Evolutionary conservation across 2,329 filamentous ascomycete genomes (phyloP).

Genomic region (Cladosporium sp.): DNA sequence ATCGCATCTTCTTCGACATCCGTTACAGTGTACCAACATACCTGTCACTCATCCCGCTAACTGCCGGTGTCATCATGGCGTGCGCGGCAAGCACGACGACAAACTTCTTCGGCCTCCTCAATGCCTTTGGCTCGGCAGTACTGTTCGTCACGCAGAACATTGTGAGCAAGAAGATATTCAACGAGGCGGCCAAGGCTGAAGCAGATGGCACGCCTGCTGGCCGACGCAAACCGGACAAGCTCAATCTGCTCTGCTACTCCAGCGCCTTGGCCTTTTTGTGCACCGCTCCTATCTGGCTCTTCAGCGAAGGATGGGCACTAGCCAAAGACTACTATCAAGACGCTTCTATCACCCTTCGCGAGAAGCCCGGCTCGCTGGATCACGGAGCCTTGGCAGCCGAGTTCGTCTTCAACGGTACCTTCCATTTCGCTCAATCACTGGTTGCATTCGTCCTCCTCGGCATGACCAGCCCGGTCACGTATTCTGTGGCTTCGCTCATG

Average conservation of each 20-base stretch:
- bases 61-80: constrained; percentile 88
- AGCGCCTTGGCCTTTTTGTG: constrained; percentile 85
- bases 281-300: constrained; percentile 87
- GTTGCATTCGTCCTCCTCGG: constrained; percentile 88
- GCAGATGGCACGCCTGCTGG: constrained; percentile 59
- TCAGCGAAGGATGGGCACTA: constrained; percentile 75
- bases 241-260: constrained; percentile 96
- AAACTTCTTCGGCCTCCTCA: constrained; percentile 82
- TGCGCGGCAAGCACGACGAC: constrained; percentile 89
- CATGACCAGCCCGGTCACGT: constrained; percentile 91
- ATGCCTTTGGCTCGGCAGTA: constrained; percentile 81
- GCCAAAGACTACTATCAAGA: constrained; percentile 73
- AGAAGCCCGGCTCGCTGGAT: constrained; percentile 66
- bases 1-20: constrained; percentile 82
- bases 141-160: constrained; percentile 99
- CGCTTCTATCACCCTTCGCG: constrained; percentile 69
- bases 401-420: constrained; percentile 93
- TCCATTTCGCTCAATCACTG: constrained; percentile 95
- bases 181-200: constrained; percentile 81
- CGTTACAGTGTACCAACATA: constrained; percentile 84
- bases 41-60: constrained; percentile 68
- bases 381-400: constrained; percentile 63
- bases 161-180: constrained; percentile 96
- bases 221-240: constrained; percentile 83
- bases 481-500: constrained; percentile 91